These are phyloP conservation scores for Epichloe brachyelytri DNA, from an alignment of 2,329 filamentous ascomycete genomes.

Conservation along the genomic window DNA sequence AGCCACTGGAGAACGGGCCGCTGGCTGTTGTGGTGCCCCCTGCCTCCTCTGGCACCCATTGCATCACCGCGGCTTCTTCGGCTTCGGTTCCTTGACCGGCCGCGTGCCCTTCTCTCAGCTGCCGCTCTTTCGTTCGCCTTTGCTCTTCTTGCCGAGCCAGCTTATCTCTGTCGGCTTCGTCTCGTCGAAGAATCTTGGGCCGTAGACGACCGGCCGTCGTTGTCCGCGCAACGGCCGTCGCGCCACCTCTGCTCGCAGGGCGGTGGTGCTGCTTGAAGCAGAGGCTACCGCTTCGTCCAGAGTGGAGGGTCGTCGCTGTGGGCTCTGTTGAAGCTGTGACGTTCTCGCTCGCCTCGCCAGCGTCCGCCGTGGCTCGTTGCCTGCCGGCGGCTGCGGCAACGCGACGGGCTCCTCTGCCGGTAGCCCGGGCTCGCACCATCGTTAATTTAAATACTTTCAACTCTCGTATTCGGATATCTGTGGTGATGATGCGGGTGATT, in stretches of 20 bases:
- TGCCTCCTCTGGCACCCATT: constrained; percentile 28
- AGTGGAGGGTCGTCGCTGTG: constrained; percentile 8
- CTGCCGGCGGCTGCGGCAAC: constrained; percentile 16
- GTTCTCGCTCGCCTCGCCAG: constrained; percentile 13
- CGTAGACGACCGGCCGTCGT: constrained; percentile 29
- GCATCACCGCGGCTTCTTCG: constrained; percentile 31
- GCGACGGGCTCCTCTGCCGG: constrained; percentile 20
- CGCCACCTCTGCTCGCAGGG: constrained; percentile 17
- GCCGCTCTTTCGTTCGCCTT: constrained; percentile 27
- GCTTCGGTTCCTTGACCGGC: constrained; percentile 27
- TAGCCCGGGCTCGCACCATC: constrained; percentile 22
- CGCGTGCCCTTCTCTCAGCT: constrained; percentile 25
- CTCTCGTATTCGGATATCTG: background rate
- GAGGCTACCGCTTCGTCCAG: constrained; percentile 8
- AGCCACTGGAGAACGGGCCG: constrained; percentile 25
- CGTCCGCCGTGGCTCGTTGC: constrained; percentile 10
- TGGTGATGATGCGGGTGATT: constrained; percentile 8
- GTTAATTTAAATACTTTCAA: background rate
- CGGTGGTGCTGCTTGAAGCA: constrained; percentile 13
- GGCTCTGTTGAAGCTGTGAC: constrained; percentile 8
- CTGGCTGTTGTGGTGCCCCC: constrained; percentile 24
- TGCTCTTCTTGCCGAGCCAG: constrained; percentile 32
- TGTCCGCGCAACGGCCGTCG: constrained; percentile 23
- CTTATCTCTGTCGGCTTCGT: constrained; percentile 35
- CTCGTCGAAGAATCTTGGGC: constrained; percentile 35